phyloP scores from a whole-genome alignment of 2,329 filamentous ascomycete species.

The Colletotrichum eremochloae region DNA sequence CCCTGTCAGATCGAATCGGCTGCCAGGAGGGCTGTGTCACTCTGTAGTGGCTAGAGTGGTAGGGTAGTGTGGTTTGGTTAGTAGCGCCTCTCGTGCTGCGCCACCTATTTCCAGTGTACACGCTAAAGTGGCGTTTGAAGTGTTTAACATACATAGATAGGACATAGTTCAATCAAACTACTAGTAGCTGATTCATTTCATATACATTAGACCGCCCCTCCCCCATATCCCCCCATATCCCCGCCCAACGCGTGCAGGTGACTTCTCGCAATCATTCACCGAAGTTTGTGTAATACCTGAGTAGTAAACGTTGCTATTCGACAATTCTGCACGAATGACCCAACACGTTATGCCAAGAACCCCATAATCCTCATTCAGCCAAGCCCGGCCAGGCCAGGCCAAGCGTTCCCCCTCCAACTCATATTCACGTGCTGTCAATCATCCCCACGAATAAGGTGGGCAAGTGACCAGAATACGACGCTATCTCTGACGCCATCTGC shows the following conservation, averaged over 20 bases:
- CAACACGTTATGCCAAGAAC: neutral
- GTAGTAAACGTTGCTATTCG: neutral
- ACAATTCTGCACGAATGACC: neutral
- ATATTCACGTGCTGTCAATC: constrained; percentile 32
- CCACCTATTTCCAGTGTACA: too few relatives aligned
- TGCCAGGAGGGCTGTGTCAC: too few relatives aligned
- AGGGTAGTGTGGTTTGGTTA: too few relatives aligned
- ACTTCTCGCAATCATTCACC: neutral
- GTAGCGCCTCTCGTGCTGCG: too few relatives aligned
- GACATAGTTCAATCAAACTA: too few relatives aligned
- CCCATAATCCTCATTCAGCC: neutral
- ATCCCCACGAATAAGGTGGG: neutral
- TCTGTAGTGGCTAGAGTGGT: too few relatives aligned
- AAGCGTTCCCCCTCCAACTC: constrained; percentile 2
- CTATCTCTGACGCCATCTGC: constrained; percentile 14
- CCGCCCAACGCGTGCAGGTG: neutral
- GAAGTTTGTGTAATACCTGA: neutral
- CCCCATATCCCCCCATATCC: neutral
- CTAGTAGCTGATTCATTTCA: neutral
- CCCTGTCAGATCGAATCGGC: too few relatives aligned
- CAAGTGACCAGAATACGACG: constrained; percentile 25
- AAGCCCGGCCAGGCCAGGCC: neutral
- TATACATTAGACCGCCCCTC: neutral
- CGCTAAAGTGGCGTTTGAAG: too few relatives aligned
- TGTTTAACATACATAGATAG: too few relatives aligned